Base-by-base conservation (phyloP, 768 basidiomycete species). In the Daedaleopsis nitida region DNA sequence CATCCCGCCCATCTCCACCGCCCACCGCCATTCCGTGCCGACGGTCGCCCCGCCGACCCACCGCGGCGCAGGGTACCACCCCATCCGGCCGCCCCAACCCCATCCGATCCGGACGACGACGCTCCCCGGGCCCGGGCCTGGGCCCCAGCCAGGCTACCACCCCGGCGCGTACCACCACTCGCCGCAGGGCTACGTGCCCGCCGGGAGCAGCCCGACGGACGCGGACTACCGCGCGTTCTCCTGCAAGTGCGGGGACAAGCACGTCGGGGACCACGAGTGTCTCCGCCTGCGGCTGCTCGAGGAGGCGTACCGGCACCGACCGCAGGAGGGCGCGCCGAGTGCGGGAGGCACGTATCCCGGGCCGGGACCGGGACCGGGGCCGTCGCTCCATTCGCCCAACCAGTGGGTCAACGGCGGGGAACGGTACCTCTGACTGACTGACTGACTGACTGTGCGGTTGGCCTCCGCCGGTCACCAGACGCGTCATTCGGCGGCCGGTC, bases 241-340 rank as follows among this genome's bases (percentile, higher is more conserved):
- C 42, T 54, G 58, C 57, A 63, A 64, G 51, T 44, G 42, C 43
- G 62, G 56, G 10, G 62, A 59, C 11, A 27, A 39, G 10, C n/a
- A 24, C 19, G 17, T 55, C 32, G 55, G 52, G 50, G 58, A 59
- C 35, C 58, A 38, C n/a, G 62, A 64, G 58, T 64, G 62, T 35
- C 58, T 64, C 34, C 58, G 62, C 17, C 39, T 59, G 55, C 53
- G 62, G n/a, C 55, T 64, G 35, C 44, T 64, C 19, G 58, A 64
- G 58, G 62, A 64, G 43, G 48, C 57, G 38, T 58, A 58, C 35
- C 53, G 52, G 14, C 56, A 62, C 24, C 23, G 52, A 13, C 60
- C 57, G 51, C 37, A 21, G 21, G 27, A n/a, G 10, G 55, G 50
- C 23, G 27, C 23, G 12, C 44, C 32, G 8, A 43, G 55, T 13